Percentiles rank a stretch among this genome's conserved stretches.
Evolutionary conservation across 2,329 filamentous ascomycete species (phyloP).

Genomic region (Pseudophaeomoniella oleicola): DNA sequence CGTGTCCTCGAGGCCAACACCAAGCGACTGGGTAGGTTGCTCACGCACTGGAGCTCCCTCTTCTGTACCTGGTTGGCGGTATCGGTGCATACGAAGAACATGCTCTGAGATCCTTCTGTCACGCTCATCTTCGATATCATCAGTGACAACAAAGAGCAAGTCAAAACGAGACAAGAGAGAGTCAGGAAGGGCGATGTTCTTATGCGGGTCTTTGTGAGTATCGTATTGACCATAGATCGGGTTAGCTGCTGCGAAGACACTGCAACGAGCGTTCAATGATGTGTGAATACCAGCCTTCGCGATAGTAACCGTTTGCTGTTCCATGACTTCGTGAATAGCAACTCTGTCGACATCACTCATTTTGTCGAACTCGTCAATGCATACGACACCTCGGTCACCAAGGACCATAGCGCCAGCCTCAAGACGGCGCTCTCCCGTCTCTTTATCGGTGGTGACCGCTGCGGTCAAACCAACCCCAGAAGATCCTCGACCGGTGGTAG

Average conservation of each 20-base stretch:
- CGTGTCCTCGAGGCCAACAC: constrained; percentile 68
- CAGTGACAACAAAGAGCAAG: constrained; percentile 91
- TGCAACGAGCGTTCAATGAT: constrained; percentile 89
- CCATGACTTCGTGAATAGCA: constrained; percentile 99
- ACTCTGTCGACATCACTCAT: constrained; percentile 98
- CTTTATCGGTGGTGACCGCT: constrained; percentile 90
- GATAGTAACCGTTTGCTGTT: constrained; percentile 98
- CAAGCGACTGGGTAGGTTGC: constrained; percentile 66
- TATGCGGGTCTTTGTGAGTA: constrained; percentile 94
- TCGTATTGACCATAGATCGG: constrained; percentile 98
- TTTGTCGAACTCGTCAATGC: constrained; percentile 98
- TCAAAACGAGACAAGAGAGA: constrained; percentile 97
- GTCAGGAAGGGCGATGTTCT: constrained; percentile 94
- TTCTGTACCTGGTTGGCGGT: constrained; percentile 80
- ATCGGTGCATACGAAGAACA: constrained; percentile 91
- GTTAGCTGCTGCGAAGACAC: constrained; percentile 90
- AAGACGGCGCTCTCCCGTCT: constrained; percentile 85
- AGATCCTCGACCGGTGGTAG: constrained; percentile 89
- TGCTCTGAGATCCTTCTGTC: constrained; percentile 91
- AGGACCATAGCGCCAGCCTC: constrained; percentile 99
- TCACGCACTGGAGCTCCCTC: constrained; percentile 92
- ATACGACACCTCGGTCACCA: constrained; percentile 89
- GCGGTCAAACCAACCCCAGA: constrained; percentile 96
- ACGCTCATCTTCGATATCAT: constrained; percentile 89
- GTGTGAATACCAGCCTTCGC: constrained; percentile 98